Conservation (phyloP, 176 grass and related monocot genomes). For the Zea mays region DNA sequence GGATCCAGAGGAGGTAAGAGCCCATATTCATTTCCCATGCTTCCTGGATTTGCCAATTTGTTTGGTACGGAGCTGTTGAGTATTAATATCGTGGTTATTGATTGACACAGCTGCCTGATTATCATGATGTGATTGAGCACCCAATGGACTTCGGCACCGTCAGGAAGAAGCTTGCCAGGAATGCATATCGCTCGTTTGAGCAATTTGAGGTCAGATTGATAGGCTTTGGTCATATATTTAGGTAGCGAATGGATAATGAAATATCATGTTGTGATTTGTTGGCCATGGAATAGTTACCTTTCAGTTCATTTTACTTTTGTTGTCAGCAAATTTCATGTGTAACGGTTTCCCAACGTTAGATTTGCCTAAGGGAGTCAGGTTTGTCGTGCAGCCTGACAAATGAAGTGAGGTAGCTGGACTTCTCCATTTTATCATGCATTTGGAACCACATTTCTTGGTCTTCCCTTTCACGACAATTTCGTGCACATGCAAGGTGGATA, state of each 20-base stretch:
- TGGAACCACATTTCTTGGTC: conserved; percentile 16
- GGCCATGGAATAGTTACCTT: neutral
- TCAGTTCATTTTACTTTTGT: conserved; percentile 9
- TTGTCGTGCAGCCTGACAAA: conserved; percentile 14
- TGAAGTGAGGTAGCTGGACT: neutral
- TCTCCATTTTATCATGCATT: conserved; percentile 11
- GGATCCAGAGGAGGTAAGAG: conserved; percentile 70
- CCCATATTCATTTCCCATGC: no score
- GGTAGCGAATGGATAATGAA: no score
- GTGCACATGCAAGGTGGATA: neutral
- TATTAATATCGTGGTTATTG: no score
- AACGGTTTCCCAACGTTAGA: conserved; percentile 6
- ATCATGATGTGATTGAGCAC: neutral
- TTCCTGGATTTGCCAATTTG: conserved; percentile 3
- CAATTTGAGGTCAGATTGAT: no score
- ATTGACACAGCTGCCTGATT: no score
- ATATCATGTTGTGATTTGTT: no score
- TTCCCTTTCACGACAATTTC: conserved; percentile 23
- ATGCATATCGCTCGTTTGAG: no score
- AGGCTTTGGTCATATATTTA: no score
- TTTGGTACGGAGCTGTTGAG: neutral
- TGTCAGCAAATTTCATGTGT: conserved; percentile 4
- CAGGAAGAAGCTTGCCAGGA: no score
- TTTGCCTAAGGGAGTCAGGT: neutral
- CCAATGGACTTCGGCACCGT: no score